These are phyloP conservation scores for Eragrostis tef DNA, from an alignment of 202 grass and related monocot genomes.

Conservation along the genomic window DNA sequence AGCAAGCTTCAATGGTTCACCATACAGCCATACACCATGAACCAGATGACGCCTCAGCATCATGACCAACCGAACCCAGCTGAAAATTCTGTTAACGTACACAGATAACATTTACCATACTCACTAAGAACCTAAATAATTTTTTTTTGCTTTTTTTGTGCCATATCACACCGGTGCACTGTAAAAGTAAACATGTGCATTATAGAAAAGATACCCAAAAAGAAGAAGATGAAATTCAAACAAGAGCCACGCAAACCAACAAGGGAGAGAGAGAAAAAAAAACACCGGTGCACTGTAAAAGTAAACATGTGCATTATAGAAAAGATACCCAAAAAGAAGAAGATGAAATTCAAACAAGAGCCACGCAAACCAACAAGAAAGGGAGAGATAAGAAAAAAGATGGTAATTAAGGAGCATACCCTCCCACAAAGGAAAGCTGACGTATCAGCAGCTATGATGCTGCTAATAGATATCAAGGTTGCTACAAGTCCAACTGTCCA, in stretches of 20 bases:
- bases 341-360: slow-evolving; percentile 16
- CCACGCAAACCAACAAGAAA: neutral
- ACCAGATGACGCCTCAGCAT: slow-evolving; percentile 17
- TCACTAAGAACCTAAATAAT: slow-evolving; percentile 18
- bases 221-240: slow-evolving; percentile 28
- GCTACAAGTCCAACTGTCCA: slow-evolving; percentile 97
- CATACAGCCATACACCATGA: slow-evolving; percentile 9
- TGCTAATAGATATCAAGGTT: slow-evolving; percentile 93
- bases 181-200: neutral
- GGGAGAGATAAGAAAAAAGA: slow-evolving; percentile 4
- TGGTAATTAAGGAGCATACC: slow-evolving; percentile 57
- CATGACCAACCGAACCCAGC: slow-evolving; percentile 6
- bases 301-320: neutral
- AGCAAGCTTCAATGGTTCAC: neutral
- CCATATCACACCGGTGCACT: slow-evolving; percentile 1
- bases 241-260: neutral
- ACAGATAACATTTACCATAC: slow-evolving; percentile 2
- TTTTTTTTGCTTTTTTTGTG: neutral
- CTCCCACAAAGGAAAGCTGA: slow-evolving; percentile 93
- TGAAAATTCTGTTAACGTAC: neutral
- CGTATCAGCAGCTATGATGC: slow-evolving; percentile 94
- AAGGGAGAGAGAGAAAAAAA: slow-evolving; percentile 2
- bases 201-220: slow-evolving; percentile 13
- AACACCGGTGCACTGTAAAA: too few relatives aligned
- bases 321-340: slow-evolving; percentile 21